phyloP scores from a whole-genome alignment of 148 eudicot species.

The Polygonum maritimum region DNA sequence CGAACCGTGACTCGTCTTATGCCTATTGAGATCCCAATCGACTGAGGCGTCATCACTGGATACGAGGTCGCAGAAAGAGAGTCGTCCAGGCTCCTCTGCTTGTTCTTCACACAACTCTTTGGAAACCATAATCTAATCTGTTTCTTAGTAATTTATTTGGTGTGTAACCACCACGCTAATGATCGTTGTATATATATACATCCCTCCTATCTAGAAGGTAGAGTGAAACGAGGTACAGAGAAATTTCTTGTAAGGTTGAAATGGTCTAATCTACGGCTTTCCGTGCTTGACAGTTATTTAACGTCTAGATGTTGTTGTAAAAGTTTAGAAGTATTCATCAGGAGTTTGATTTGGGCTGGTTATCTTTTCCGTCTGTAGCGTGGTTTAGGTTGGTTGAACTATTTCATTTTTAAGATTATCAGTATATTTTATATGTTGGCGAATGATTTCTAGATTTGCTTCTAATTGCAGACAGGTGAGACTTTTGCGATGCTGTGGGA shows the following conservation, averaged over 20 bases:
- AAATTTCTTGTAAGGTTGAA: not conserved
- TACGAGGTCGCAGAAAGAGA: conserved; percentile 3
- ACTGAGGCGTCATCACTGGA: not conserved
- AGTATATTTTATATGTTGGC: not conserved
- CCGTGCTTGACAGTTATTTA: not conserved
- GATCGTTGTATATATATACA: not conserved
- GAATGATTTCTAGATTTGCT: not conserved
- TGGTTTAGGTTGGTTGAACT: not conserved
- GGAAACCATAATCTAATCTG: not conserved
- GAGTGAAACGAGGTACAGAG: not conserved
- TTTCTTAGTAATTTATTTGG: not conserved
- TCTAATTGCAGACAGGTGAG: not conserved
- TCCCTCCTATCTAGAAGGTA: not conserved
- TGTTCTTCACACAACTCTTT: not conserved
- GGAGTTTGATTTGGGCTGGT: not conserved
- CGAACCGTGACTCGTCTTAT: not conserved
- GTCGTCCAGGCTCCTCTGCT: not conserved
- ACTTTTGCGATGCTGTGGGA: not conserved
- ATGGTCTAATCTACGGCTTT: not conserved
- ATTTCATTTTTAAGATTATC: not conserved
- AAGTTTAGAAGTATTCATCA: not conserved
- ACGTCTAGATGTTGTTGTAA: not conserved
- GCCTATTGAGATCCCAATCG: not conserved
- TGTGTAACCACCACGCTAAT: not conserved
- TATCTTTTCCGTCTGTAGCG: too few species aligned